Conservation (phyloP, 2,329 filamentous ascomycete species). For the Nigrospora osmanthi region DNA sequence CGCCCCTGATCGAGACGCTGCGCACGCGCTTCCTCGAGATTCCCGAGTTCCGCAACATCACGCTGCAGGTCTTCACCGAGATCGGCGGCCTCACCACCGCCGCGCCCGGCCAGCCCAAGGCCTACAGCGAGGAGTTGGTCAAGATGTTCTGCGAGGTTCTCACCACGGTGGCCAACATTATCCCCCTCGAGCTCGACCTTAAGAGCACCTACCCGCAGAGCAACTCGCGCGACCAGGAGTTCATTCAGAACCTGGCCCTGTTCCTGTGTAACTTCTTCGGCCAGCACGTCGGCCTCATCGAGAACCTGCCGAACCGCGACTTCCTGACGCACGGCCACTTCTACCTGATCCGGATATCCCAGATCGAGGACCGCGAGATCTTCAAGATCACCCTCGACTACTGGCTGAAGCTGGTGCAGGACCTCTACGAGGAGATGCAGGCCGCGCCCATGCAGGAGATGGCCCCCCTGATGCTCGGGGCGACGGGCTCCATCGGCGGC, state of each 20-base stretch:
- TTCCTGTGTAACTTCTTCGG: slow-evolving; percentile 97
- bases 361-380: slow-evolving; percentile 97
- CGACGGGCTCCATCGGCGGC: slow-evolving; percentile 66
- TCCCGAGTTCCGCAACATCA: slow-evolving; percentile 93
- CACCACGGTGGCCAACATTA: slow-evolving; percentile 86
- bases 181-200: slow-evolving; percentile 82
- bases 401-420: slow-evolving; percentile 97
- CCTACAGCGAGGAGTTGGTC: slow-evolving; percentile 91
- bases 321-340: slow-evolving; percentile 95
- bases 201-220: slow-evolving; percentile 87
- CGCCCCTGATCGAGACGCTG: slow-evolving; percentile 87
- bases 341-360: slow-evolving; percentile 95
- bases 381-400: slow-evolving; percentile 99
- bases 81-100: slow-evolving; percentile 90
- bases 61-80: slow-evolving; percentile 92
- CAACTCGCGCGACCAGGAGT: slow-evolving; percentile 91
- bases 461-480: slow-evolving; percentile 79
- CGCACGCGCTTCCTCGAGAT: slow-evolving; percentile 87
- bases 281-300: slow-evolving; percentile 88
- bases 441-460: slow-evolving; percentile 86
- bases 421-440: slow-evolving; percentile 99
- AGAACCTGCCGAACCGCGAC: slow-evolving; percentile 90
- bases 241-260: slow-evolving; percentile 91
- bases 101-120: slow-evolving; percentile 53
- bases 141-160: slow-evolving; percentile 98